phyloP scores from a whole-genome alignment of 202 grass and related monocot species.

The Zizania palustris region DNA sequence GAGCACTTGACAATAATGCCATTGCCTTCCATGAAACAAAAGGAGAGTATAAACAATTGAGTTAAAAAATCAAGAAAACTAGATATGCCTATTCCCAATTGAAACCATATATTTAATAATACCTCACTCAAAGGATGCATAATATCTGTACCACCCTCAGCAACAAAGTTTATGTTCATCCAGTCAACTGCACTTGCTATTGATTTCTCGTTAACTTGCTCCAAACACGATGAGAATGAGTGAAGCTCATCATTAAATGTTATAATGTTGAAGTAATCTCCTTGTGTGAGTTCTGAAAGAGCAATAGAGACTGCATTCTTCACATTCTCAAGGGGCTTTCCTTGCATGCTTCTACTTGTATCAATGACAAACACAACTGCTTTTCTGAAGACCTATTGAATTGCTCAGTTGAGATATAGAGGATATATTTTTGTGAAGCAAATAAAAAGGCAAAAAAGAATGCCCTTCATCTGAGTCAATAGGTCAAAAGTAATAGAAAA shows the following conservation, averaged over 20 bases:
- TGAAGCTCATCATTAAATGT: constrained; percentile 78
- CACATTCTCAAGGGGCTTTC: constrained; percentile 85
- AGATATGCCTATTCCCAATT: constrained; percentile 30
- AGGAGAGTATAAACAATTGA: constrained; percentile 25
- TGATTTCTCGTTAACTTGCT: constrained; percentile 64
- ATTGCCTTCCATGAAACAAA: constrained; percentile 61
- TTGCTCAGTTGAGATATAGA: constrained; percentile 35
- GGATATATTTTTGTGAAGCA: not conserved
- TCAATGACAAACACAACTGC: constrained; percentile 91
- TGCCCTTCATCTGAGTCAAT: constrained; percentile 1
- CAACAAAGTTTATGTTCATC: constrained; percentile 72
- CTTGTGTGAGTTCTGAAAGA: constrained; percentile 68
- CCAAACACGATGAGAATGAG: constrained; percentile 89
- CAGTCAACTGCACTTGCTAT: constrained; percentile 61
- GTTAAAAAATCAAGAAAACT: not conserved
- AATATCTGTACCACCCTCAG: constrained; percentile 82
- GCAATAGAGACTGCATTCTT: constrained; percentile 66
- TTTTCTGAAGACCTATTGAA: constrained; percentile 77
- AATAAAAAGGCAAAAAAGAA: not conserved
- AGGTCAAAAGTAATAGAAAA: constrained; percentile 1
- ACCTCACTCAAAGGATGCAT: constrained; percentile 91
- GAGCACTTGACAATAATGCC: constrained; percentile 62
- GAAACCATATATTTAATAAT: constrained; percentile 27
- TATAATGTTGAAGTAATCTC: constrained; percentile 89
- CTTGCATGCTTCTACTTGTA: constrained; percentile 95